Percentiles rank a stretch among this genome's conserved stretches.
Conservation (phyloP, 73 alveolate species). For the Effrenium voratum region DNA sequence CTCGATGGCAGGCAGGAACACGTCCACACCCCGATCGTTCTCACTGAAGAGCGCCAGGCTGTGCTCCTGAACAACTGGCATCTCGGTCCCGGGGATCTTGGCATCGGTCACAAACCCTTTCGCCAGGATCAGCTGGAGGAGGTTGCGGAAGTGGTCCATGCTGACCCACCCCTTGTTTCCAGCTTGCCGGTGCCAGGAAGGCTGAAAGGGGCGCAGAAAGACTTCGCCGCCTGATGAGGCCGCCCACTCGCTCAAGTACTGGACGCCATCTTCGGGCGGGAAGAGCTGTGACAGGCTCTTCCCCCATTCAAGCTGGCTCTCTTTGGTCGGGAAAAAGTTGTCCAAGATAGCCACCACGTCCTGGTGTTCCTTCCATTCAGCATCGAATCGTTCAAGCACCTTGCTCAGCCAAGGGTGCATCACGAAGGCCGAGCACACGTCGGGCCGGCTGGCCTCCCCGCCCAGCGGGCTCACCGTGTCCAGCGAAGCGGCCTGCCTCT, state of each 20-base stretch:
- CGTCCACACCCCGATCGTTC: neutral
- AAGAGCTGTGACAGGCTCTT: neutral
- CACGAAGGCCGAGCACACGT: neutral
- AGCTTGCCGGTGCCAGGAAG: neutral
- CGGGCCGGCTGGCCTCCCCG: neutral
- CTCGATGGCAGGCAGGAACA: neutral
- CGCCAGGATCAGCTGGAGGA: neutral
- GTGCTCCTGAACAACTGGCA: neutral
- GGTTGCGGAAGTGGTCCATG: neutral
- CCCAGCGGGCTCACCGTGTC: neutral
- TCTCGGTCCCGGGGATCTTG: neutral
- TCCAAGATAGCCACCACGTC: neutral
- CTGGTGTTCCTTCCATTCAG: neutral
- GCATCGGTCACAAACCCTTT: neutral
- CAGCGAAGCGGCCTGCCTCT: too few relatives aligned
- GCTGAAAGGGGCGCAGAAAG: neutral
- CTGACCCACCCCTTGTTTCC: constrained; percentile 27
- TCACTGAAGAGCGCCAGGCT: neutral
- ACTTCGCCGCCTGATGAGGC: neutral
- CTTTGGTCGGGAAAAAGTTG: neutral
- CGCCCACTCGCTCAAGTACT: neutral
- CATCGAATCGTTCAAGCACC: neutral
- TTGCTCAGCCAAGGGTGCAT: neutral
- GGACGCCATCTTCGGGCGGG: neutral
- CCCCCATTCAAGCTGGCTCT: neutral